phyloP scores from a whole-genome alignment of 805 yeast species.

The Clavispora asparagi region DNA sequence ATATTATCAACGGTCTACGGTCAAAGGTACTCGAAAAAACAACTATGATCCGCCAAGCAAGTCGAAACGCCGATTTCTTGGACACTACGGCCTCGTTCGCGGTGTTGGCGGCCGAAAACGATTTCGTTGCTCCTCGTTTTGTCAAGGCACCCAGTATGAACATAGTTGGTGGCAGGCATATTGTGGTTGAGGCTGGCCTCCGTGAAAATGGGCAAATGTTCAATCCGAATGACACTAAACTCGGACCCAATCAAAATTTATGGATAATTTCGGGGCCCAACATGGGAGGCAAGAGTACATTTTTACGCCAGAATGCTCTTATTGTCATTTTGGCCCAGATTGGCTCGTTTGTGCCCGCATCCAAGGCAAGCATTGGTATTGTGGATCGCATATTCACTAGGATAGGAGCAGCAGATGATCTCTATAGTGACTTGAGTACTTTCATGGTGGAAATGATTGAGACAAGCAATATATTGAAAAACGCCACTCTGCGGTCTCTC shows the following conservation, averaged over 20 bases:
- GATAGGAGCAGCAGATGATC: constrained; percentile 33
- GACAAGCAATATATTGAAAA: constrained; percentile 30
- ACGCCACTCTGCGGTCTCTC: constrained; percentile 36
- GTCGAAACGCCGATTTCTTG: constrained; percentile 53
- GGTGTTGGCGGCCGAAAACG: constrained; percentile 58
- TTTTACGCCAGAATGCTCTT: constrained; percentile 43
- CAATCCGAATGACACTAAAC: constrained; percentile 34
- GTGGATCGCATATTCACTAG: constrained; percentile 46
- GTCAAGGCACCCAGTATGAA: constrained; percentile 41
- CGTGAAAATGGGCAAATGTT: constrained; percentile 40
- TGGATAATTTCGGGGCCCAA: constrained; percentile 30
- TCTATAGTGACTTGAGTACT: constrained; percentile 35
- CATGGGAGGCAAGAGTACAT: constrained; percentile 56
- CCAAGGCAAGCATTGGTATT: constrained; percentile 39
- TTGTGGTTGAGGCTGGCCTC: constrained; percentile 63
- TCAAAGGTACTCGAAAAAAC: constrained; percentile 40
- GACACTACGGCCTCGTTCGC: constrained; percentile 78
- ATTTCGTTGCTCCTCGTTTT: constrained; percentile 62
- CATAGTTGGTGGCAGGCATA: constrained; percentile 62
- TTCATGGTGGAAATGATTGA: constrained; percentile 48
- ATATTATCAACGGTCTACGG: constrained; percentile 47
- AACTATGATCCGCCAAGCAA: constrained; percentile 43
- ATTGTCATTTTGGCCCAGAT: constrained; percentile 47
- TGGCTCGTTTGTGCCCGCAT: constrained; percentile 53
- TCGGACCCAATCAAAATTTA: constrained; percentile 16